These are phyloP conservation scores for Alternaria sp. DNA, from an alignment of 2,329 filamentous ascomycete species.

Conservation along the genomic window DNA sequence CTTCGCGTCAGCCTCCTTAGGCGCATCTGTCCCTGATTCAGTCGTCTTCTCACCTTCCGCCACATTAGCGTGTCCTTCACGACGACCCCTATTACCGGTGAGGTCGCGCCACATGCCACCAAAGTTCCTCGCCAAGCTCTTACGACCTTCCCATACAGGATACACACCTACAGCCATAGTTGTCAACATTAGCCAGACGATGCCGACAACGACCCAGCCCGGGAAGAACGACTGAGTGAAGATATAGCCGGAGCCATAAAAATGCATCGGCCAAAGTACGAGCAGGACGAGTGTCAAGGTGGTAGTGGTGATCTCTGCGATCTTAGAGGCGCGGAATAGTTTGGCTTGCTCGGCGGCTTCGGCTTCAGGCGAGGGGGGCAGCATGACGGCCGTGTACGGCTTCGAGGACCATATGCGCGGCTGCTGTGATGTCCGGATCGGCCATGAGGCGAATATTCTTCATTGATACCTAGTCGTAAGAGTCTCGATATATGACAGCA, in stretches of 20 bases:
- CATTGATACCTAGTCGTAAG: constrained; percentile 89
- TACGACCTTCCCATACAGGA: constrained; percentile 74
- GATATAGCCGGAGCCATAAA: constrained; percentile 84
- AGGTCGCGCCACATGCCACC: constrained; percentile 41
- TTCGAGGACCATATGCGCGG: constrained; percentile 69
- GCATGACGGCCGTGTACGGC: constrained; percentile 58
- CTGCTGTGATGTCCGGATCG: constrained; percentile 73
- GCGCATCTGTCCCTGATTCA: constrained; percentile 30
- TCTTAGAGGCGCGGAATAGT: constrained; percentile 57
- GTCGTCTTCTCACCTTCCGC: constrained; percentile 30
- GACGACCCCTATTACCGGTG: constrained; percentile 30
- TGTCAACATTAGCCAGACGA: constrained; percentile 81
- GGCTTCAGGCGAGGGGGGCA: constrained; percentile 39
- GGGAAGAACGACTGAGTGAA: constrained; percentile 84
- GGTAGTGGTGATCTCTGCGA: constrained; percentile 66
- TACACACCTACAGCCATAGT: constrained; percentile 79
- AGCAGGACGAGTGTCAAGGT: constrained; percentile 74
- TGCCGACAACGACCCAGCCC: constrained; percentile 72
- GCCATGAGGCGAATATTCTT: constrained; percentile 77
- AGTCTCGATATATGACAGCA: constrained; percentile 70
- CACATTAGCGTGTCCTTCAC: constrained; percentile 22
- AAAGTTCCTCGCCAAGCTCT: constrained; percentile 37
- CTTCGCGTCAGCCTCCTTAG: constrained; percentile 31
- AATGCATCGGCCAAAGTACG: constrained; percentile 88
- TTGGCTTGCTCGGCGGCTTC: constrained; percentile 53